phyloP scores from a whole-genome alignment of 2,329 filamentous ascomycete genomes.

The Exophiala viscosa region DNA sequence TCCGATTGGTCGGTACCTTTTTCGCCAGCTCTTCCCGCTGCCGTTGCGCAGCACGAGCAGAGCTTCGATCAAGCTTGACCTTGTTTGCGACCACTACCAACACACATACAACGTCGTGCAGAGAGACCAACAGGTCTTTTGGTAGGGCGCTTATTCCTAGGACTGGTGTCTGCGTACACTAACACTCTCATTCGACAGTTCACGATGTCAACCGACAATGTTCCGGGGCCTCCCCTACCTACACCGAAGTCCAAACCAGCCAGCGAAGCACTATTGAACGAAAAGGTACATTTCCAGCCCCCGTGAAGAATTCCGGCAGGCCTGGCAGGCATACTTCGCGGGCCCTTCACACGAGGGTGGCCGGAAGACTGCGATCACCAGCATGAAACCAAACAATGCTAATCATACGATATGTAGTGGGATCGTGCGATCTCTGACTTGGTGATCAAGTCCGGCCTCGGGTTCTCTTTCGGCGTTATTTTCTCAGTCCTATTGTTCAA shows the following conservation, averaged over 20 bases:
- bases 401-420: conserved; percentile 62
- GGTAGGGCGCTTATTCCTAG: background rate
- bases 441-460: conserved; percentile 92
- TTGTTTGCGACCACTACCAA: conserved; percentile 5
- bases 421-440: conserved; percentile 97
- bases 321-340: no score
- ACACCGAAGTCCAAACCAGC: conserved; percentile 73
- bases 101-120: background rate
- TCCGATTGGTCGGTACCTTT: conserved; percentile 12
- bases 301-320: background rate
- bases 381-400: conserved; percentile 14
- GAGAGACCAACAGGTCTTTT: conserved; percentile 1
- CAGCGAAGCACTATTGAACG: conserved; percentile 96
- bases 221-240: conserved; percentile 58
- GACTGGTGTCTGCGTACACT: background rate
- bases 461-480: conserved; percentile 94
- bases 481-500: conserved; percentile 99
- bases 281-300: conserved; percentile 70
- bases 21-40: background rate
- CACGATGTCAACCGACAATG: conserved; percentile 56
- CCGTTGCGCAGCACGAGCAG: background rate
- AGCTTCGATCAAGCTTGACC: conserved; percentile 7
- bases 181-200: background rate
- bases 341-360: no score
- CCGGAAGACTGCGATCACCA: background rate